These are phyloP conservation scores for Alternaria sp. DNA, from an alignment of 2,329 filamentous ascomycete species.

Conservation along the genomic window DNA sequence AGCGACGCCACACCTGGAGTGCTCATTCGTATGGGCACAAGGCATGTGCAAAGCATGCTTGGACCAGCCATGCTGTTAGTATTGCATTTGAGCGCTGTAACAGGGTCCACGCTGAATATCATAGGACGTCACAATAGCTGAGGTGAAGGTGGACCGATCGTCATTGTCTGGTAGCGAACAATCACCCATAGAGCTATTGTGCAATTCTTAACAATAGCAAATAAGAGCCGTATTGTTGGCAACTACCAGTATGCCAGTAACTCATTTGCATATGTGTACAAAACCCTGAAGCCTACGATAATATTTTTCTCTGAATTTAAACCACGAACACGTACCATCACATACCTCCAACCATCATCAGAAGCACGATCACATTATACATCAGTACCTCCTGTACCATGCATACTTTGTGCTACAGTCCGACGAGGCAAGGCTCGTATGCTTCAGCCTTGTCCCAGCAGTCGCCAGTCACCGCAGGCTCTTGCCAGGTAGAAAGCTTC, in stretches of 20 bases:
- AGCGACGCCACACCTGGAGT: background rate
- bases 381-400: background rate
- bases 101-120: background rate
- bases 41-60: background rate
- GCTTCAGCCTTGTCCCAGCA: background rate
- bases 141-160: background rate
- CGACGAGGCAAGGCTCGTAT: background rate
- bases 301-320: background rate
- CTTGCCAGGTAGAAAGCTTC: background rate
- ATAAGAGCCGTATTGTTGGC: background rate
- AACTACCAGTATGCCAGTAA: background rate
- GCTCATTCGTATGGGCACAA: background rate
- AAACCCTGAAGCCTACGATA: background rate
- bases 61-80: background rate
- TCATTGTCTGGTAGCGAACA: slow-evolving; percentile 8
- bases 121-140: slow-evolving; percentile 4
- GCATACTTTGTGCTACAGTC: background rate
- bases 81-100: background rate
- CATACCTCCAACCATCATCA: background rate
- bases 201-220: slow-evolving; percentile 1
- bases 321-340: background rate
- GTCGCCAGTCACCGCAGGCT: background rate
- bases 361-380: background rate
- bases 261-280: background rate
- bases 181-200: background rate